phyloP scores from a whole-genome alignment of 2,329 filamentous ascomycete genomes.

The Colletotrichum phormii region DNA sequence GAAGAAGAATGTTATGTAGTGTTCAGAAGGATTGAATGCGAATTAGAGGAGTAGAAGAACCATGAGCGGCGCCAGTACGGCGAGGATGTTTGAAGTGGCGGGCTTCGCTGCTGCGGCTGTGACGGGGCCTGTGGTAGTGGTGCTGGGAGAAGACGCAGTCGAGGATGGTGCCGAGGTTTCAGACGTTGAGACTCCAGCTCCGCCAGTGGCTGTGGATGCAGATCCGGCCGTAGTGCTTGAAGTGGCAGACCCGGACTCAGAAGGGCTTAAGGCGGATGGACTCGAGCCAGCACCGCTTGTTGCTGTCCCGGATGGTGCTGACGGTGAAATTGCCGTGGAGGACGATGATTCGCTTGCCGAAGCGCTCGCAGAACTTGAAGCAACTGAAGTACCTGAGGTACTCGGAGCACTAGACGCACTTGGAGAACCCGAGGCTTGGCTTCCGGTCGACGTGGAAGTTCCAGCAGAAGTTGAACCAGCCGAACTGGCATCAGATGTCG shows the following conservation, averaged over 20 bases:
- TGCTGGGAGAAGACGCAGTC: constrained; percentile 1
- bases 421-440: not conserved
- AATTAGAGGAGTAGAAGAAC: constrained; percentile 30
- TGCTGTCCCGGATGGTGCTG: not conserved
- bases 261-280: not conserved
- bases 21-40: not conserved
- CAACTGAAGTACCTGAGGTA: too few relatives aligned
- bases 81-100: constrained; percentile 7
- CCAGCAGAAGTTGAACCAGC: not conserved
- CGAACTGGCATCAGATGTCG: not conserved
- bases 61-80: constrained; percentile 24
- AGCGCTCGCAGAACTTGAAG: not conserved
- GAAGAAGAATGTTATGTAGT: not conserved
- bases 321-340: not conserved
- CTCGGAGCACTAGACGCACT: not conserved
- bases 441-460: not conserved
- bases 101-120: constrained; percentile 5
- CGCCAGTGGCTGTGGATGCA: not conserved
- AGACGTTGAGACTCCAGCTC: not conserved
- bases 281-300: not conserved
- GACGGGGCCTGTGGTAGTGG: constrained; percentile 1
- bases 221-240: not conserved
- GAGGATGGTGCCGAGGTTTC: not conserved
- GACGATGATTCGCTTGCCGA: not conserved
- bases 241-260: not conserved